Evolutionary conservation across 2,329 filamentous ascomycete species (phyloP).

Genomic region (Ophiocordyceps australis): DNA sequence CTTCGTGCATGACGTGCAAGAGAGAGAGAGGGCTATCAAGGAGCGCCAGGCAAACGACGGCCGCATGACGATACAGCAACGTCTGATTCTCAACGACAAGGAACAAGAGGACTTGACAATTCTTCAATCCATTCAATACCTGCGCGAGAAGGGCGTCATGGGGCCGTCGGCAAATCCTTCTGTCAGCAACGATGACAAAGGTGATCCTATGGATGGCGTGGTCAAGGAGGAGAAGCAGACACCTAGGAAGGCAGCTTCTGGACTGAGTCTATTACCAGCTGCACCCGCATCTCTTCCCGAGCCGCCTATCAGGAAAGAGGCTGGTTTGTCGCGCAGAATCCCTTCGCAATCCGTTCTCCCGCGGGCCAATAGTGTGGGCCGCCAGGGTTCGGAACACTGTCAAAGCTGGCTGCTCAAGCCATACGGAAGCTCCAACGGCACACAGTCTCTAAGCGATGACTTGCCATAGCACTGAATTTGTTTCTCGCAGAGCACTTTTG

Average conservation of each 20-base stretch:
- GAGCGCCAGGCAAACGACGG: constrained; percentile 48
- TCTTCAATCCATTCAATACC: constrained; percentile 46
- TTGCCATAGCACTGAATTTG: constrained; percentile 11
- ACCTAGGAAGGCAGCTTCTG: constrained; percentile 4
- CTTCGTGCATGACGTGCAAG: constrained; percentile 48
- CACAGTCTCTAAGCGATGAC: constrained; percentile 13
- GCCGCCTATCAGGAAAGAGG: constrained; percentile 14
- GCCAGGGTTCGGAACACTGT: constrained; percentile 14
- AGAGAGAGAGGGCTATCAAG: constrained; percentile 42
- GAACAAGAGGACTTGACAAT: constrained; percentile 49
- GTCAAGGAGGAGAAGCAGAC: constrained; percentile 3
- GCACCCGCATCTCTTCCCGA: constrained; percentile 18
- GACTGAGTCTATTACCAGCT: constrained; percentile 16
- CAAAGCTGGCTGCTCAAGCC: constrained; percentile 18
- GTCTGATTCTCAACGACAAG: constrained; percentile 47
- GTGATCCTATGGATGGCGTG: background rate
- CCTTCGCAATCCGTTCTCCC: constrained; percentile 11
- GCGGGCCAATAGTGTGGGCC: constrained; percentile 12
- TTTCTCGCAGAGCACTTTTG: too few species aligned
- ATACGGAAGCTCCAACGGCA: constrained; percentile 14
- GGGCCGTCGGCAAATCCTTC: constrained; percentile 7
- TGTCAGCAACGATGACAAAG: constrained; percentile 1
- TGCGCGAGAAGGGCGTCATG: constrained; percentile 40
- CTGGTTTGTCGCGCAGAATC: constrained; percentile 10
- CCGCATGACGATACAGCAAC: constrained; percentile 46